A percentile compares a stretch with the other conserved stretches of the same genome.
These are phyloP conservation scores for Cladosporium colombiae DNA, from an alignment of 2,329 filamentous ascomycete genomes.

Conservation along the genomic window DNA sequence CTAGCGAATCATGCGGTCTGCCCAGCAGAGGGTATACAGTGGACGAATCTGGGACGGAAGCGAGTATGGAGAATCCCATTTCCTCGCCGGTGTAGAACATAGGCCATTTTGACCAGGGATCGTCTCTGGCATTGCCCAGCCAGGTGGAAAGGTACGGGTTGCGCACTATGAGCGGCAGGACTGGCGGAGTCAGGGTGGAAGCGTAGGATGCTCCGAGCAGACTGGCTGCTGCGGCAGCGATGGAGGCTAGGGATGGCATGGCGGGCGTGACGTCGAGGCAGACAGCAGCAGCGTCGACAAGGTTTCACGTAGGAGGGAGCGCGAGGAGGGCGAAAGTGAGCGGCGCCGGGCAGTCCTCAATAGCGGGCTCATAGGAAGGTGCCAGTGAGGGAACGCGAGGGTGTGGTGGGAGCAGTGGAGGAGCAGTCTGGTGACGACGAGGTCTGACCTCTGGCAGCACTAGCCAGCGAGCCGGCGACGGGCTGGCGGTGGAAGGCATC, in stretches of 20 bases:
- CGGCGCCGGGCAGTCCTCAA: slow-evolving; percentile 17
- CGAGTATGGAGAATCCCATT: slow-evolving; percentile 65
- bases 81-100: slow-evolving; percentile 76
- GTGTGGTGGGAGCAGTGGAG: slow-evolving; percentile 1
- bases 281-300: background rate
- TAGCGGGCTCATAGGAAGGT: slow-evolving; percentile 11
- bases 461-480: background rate
- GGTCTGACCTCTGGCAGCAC: slow-evolving; percentile 2
- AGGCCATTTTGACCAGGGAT: slow-evolving; percentile 82
- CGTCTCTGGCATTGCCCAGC: slow-evolving; percentile 67
- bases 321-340: slow-evolving; percentile 9
- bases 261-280: slow-evolving; percentile 11
- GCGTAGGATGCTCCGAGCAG: slow-evolving; percentile 44
- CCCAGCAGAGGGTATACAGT: slow-evolving; percentile 66
- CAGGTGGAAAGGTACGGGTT: slow-evolving; percentile 55
- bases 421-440: slow-evolving; percentile 14
- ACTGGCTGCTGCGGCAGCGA: slow-evolving; percentile 27
- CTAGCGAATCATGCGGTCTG: slow-evolving; percentile 64
- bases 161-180: slow-evolving; percentile 53
- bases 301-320: slow-evolving; percentile 14
- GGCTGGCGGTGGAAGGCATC: slow-evolving; percentile 9
- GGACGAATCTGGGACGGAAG: slow-evolving; percentile 60
- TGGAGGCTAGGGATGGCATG: slow-evolving; percentile 26
- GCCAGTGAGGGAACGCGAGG: background rate
- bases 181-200: slow-evolving; percentile 57